Evolutionary conservation across 169 alveolate genomes (phyloP), one percentile per base, ranked within the genome.

Genomic region (Plasmodium yoelii): DNA sequence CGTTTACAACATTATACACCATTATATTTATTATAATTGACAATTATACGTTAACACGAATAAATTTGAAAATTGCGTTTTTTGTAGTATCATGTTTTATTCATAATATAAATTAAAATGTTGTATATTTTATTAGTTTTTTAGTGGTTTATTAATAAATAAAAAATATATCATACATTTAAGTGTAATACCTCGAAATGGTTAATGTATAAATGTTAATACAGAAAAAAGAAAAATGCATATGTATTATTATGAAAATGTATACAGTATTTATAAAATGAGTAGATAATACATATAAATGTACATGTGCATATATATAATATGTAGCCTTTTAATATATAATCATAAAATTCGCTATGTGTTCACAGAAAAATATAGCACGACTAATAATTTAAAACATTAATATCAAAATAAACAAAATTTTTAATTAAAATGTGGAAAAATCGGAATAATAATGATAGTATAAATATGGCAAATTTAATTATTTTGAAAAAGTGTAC

Each of bases 191-290:
- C 59, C 65, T 64, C 53, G 39, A 63, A 63, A 49, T 18, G 63
- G 13, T 73, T 39, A 73, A 34, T 34, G 42, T 34, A 15, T 56
- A 57, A 57, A 56, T 77, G 77, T 63, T 77, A 77, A 77, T 77
- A 77, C 88, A 77, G 88, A 77, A 77, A 77, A 77, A 61, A 75
- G 26, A 75, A 73, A 47, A 39, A 19, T 18, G 10, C 22, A 55
- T 55, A n/a, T 18, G 44, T 68, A 72, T 72, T 13, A 55, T 13
- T 60, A 60, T n/a, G 28, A n/a, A 60, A 44, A 28, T 64, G 28
- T 6, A 18, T 15, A 57, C 22, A 57, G 67, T 57, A 57, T 15
- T 8, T 57, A 46, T 18, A 26, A 65, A 57, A 49, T 44, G 26
- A 26, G 2, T 22, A 18, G 6, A 24, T 24, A 13, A 46, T 56